Evolutionary conservation across 306 rosid genomes (phyloP).

Genomic region (Arachis stenosperma): DNA sequence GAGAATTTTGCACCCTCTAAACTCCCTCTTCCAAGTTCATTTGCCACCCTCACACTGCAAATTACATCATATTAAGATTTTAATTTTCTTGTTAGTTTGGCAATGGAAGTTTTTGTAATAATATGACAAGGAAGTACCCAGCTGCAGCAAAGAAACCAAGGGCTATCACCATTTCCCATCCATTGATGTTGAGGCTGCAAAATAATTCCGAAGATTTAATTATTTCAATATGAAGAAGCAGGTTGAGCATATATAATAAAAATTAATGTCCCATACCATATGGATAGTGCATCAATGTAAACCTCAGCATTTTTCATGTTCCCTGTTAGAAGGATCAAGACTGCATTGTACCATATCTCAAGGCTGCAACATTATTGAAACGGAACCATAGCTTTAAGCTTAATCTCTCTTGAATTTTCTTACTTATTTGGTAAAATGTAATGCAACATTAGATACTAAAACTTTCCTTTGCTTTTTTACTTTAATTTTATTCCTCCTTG

Average conservation of each 20-base stretch:
- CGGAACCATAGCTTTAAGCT: neutral
- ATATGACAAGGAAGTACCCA: conserved; percentile 39
- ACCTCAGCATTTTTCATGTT: conserved; percentile 60
- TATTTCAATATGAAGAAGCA: neutral
- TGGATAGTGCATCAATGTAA: conserved; percentile 58
- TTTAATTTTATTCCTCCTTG: no score
- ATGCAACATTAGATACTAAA: no score
- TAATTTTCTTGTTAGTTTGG: no score
- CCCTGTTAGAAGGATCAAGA: conserved; percentile 61
- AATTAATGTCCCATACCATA: conserved; percentile 47
- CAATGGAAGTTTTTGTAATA: neutral
- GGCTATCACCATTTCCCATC: conserved; percentile 70
- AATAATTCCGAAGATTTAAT: neutral
- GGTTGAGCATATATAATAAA: neutral
- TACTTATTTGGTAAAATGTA: no score
- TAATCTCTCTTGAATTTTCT: no score
- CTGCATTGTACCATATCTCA: conserved; percentile 68
- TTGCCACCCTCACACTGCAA: conserved; percentile 60
- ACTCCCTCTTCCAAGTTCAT: conserved; percentile 68
- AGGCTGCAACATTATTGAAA: conserved; percentile 43
- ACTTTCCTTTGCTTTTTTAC: no score
- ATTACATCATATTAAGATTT: neutral
- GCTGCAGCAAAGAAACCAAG: conserved; percentile 67
- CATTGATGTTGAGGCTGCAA: conserved; percentile 61
- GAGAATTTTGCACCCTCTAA: conserved; percentile 58